A percentile compares a stretch with the other conserved stretches of the same genome.
Conservation (phyloP, 768 basidiomycete genomes). For the Dentipellis sp. region DNA sequence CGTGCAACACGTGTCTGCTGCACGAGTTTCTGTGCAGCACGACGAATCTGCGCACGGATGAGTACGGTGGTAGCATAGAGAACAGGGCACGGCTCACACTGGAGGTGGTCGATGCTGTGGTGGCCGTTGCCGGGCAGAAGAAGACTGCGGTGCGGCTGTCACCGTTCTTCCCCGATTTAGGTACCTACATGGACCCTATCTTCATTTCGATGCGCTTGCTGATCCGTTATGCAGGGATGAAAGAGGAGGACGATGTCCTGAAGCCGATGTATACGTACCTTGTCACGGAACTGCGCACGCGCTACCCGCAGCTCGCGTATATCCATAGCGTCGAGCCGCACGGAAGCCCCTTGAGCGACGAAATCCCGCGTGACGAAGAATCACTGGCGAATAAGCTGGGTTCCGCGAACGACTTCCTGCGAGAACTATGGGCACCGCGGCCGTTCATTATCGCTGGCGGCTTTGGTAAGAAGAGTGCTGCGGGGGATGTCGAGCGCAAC, state of each 20-base stretch:
- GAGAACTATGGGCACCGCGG: conserved; percentile 11
- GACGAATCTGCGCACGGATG: conserved; percentile 29
- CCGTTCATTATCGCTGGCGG: conserved; percentile 13
- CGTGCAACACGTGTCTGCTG: conserved; percentile 21
- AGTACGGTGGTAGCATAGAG: conserved; percentile 36
- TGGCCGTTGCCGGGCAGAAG: conserved; percentile 25
- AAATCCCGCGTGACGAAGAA: background rate
- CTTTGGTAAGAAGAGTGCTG: conserved; percentile 12
- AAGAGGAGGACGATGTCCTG: conserved; percentile 13
- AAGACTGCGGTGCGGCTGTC: conserved; percentile 26
- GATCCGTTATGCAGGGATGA: conserved; percentile 2
- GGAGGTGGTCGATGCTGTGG: conserved; percentile 27
- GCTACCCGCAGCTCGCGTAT: conserved; percentile 26
- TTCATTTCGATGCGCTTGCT: too few relatives aligned
- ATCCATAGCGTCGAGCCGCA: conserved; percentile 24
- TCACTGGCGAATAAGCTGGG: background rate
- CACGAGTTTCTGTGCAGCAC: conserved; percentile 33
- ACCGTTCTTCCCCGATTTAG: conserved; percentile 11
- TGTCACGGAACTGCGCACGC: conserved; percentile 13
- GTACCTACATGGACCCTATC: background rate
- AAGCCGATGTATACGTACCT: conserved; percentile 18
- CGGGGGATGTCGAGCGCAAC: conserved; percentile 8
- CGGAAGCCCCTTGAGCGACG: background rate
- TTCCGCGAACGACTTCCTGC: conserved; percentile 12
- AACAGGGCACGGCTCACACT: conserved; percentile 31